These are phyloP conservation scores for Scheffersomyces segobiensis DNA, from an alignment of 1,139 yeast genomes.

Conservation along the genomic window DNA sequence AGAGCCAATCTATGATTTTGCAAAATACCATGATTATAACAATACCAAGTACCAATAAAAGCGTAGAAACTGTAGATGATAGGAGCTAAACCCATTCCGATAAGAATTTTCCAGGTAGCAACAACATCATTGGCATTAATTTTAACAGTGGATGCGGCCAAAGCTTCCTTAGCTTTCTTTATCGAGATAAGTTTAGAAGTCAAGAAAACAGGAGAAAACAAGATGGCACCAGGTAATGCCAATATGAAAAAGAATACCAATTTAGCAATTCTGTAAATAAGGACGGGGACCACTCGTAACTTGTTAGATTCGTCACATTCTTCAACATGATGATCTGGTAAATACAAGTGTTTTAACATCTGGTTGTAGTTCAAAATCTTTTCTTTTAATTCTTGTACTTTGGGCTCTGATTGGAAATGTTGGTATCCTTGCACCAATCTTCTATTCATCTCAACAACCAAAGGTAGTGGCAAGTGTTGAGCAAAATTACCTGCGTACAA, in stretches of 20 bases:
- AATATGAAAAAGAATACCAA: conserved; percentile 35
- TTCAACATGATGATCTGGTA: conserved; percentile 49
- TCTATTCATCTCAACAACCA: conserved; percentile 49
- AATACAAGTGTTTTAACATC: conserved; percentile 32
- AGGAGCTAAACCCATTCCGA: conserved; percentile 88
- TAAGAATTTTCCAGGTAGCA: conserved; percentile 78
- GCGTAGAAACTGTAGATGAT: conserved; percentile 80
- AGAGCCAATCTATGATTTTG: conserved; percentile 19
- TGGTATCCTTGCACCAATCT: conserved; percentile 43
- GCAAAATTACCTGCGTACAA: conserved; percentile 65
- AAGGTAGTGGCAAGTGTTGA: conserved; percentile 52
- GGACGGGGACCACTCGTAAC: conserved; percentile 24
- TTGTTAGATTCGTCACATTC: conserved; percentile 30
- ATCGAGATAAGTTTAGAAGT: conserved; percentile 35
- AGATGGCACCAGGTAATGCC: conserved; percentile 44
- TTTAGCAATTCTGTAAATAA: conserved; percentile 29
- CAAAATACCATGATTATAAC: conserved; percentile 27
- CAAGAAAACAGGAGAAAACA: conserved; percentile 48
- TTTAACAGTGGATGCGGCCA: conserved; percentile 44
- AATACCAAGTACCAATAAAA: conserved; percentile 56
- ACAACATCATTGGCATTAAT: conserved; percentile 48
- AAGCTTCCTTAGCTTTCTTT: conserved; percentile 41
- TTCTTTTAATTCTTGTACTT: conserved; percentile 33
- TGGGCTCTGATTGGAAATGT: conserved; percentile 34
- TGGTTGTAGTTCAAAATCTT: conserved; percentile 38